phyloP scores from a whole-genome alignment of 2,329 filamentous ascomycete species.

The Stylonectria norvegica region DNA sequence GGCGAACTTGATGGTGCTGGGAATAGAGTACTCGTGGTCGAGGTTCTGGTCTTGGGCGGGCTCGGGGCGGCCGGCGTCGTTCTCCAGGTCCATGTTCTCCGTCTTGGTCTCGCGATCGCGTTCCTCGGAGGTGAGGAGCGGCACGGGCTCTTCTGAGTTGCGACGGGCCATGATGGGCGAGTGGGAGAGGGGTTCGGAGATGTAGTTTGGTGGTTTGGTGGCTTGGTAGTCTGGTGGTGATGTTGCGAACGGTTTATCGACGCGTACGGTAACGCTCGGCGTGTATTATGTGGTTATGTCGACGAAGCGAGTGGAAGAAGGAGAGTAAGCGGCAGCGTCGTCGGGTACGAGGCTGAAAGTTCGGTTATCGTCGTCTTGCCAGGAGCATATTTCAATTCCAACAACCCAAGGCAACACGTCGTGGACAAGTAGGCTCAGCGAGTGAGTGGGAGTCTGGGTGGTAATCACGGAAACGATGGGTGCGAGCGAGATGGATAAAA shows the following conservation, averaged over 20 bases:
- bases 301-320: too few species aligned
- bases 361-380: conserved; percentile 9
- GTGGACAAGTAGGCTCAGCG: too few species aligned
- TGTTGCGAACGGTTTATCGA: too few species aligned
- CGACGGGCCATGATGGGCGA: conserved; percentile 31
- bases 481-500: too few species aligned
- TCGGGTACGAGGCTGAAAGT: conserved; percentile 1
- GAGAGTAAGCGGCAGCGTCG: not conserved
- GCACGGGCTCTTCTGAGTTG: conserved; percentile 31
- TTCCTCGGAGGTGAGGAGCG: conserved; percentile 31
- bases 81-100: conserved; percentile 32
- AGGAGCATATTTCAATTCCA: conserved; percentile 4
- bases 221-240: not conserved
- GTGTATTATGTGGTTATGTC: too few species aligned
- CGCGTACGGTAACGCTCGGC: too few species aligned
- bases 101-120: conserved; percentile 29
- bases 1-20: conserved; percentile 45
- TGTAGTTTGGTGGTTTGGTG: not conserved
- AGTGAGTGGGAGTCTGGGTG: too few species aligned
- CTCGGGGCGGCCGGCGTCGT: conserved; percentile 27
- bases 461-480: too few species aligned
- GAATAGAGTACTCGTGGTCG: conserved; percentile 44
- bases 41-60: conserved; percentile 33
- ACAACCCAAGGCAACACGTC: too few species aligned
- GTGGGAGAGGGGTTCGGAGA: conserved; percentile 1